phyloP scores from a whole-genome alignment of 2,329 filamentous ascomycete genomes.

The Pestalotiopsis sp. region DNA sequence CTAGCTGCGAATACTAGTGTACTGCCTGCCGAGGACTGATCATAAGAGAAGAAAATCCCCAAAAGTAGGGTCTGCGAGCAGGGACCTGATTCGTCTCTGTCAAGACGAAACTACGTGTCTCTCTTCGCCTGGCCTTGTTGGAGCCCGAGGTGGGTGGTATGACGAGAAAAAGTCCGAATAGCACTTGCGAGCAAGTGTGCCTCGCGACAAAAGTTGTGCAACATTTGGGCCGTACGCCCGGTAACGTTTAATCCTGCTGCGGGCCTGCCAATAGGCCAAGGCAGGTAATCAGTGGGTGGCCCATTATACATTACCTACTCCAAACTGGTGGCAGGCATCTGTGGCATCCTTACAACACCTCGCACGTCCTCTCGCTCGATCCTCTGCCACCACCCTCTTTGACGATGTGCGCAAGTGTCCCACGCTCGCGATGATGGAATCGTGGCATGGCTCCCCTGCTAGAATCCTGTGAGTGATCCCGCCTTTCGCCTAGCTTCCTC shows the following conservation, averaged over 20 bases:
- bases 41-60: neutral
- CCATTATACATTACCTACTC: neutral
- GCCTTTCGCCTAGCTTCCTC: conserved; percentile 26
- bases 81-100: neutral
- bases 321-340: neutral
- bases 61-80: neutral
- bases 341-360: neutral
- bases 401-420: neutral
- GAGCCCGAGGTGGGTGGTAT: neutral
- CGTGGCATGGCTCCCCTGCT: conserved; percentile 25
- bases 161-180: neutral
- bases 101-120: neutral
- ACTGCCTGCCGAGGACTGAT: neutral
- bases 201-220: conserved; percentile 7
- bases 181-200: neutral
- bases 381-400: conserved; percentile 2
- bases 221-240: conserved; percentile 1
- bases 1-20: neutral
- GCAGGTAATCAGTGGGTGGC: neutral
- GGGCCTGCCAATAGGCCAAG: neutral
- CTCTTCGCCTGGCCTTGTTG: neutral
- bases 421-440: conserved; percentile 16
- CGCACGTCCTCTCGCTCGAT: neutral
- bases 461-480: conserved; percentile 27
- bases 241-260: neutral